Conservation (phyloP, 192 early-diverging fungal species). For the Coemansia sp. region DNA sequence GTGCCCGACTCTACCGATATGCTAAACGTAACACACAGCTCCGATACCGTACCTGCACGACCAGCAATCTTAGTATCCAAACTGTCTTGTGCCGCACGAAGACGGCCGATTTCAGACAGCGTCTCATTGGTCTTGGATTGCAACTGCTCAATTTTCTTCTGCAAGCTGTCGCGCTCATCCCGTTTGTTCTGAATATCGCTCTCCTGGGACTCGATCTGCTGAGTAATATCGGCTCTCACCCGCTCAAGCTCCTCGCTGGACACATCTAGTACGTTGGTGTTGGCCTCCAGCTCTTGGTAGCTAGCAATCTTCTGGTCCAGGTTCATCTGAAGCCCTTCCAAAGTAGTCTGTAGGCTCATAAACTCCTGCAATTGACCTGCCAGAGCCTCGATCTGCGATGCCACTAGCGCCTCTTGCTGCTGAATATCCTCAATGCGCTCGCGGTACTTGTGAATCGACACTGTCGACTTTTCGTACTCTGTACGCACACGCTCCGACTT, state of each 20-base stretch:
- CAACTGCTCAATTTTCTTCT: constrained; percentile 15
- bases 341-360: constrained; percentile 32
- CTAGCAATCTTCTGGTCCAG: constrained; percentile 36
- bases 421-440: constrained; percentile 43
- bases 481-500: constrained; percentile 66
- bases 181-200: constrained; percentile 25
- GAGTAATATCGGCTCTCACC: constrained; percentile 52
- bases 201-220: constrained; percentile 41
- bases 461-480: constrained; percentile 39
- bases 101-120: constrained; percentile 30
- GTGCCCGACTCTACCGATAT: constrained; percentile 2
- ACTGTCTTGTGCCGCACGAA: constrained; percentile 34
- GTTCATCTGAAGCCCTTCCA: constrained; percentile 49
- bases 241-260: constrained; percentile 63
- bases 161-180: constrained; percentile 20
- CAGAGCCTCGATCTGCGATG: constrained; percentile 51
- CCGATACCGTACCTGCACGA: constrained; percentile 20
- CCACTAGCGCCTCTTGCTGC: constrained; percentile 39
- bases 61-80: constrained; percentile 29
- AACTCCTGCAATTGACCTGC: constrained; percentile 51
- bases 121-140: constrained; percentile 20
- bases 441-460: constrained; percentile 52
- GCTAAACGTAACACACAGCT: constrained; percentile 11
- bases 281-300: constrained; percentile 50
- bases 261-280: constrained; percentile 40